Evolutionary conservation across 2,329 filamentous ascomycete species (phyloP), one percentile per base, ranked within the genome.

Genomic region (Talaromyces sp.): DNA sequence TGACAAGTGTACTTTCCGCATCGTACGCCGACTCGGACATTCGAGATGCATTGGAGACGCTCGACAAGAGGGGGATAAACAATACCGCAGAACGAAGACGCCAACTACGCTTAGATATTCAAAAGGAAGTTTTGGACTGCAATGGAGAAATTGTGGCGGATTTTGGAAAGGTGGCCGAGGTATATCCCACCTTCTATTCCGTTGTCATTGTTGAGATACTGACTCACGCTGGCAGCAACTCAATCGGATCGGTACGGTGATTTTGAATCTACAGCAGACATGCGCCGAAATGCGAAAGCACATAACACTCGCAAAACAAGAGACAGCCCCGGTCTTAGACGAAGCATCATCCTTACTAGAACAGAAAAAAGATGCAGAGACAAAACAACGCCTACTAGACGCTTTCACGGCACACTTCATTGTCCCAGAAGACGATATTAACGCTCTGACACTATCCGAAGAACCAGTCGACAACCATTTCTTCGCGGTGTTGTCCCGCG

Each of bases 21-120:
- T 97, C 94, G 0, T 97, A 97, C 79, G 91, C 93, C 6, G 95
- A 98, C 78, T 85, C 91, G 5, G 94, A 97, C 70, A 96, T 98
- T 70, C 88, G 92, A 69, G 91, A 96, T 81, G 89, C 93, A 15
- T 81, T 99, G 34, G 83, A 86, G 61, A 87, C 95, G 0, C 81
- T 98, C 22, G 94, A 97, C 77, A 81, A 86, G 59, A 86, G 91
- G 40, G 84, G 84, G 0, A 77, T 93, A 15, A 81, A 85, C 64
- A 97, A 96, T 74, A 91, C 88, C 13, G 84, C 91, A 10, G 91
- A 93, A 69, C 90, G 89, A 2, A 86, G 95, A 61, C 88, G 94
- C 5, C 89, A 91, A 66, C 80, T 98, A 17, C 88, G 93, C 17
- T 79, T 96, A 1, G 89, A 96, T 74, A 84, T 96, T 1, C 93